Conservation (phyloP, 2,329 filamentous ascomycete genomes). For the Fusarium austroafricanum region DNA sequence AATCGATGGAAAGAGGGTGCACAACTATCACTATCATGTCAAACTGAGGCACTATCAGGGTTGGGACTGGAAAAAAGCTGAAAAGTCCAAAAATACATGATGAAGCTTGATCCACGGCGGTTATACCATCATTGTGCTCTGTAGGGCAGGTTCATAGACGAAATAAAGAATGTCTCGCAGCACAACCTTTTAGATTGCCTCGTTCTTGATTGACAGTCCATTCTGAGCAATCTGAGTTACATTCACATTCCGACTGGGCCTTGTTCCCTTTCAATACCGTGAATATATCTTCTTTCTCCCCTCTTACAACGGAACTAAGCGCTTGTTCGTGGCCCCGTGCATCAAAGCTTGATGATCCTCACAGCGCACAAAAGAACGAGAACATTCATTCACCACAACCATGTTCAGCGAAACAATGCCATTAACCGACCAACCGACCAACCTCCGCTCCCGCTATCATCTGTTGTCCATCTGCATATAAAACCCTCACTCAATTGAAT, state of each 20-base stretch:
- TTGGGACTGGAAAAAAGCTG: neutral
- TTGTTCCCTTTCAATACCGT: conserved; percentile 10
- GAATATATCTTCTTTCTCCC: neutral
- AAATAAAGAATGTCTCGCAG: conserved; percentile 18
- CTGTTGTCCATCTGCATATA: conserved; percentile 8
- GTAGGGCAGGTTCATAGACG: conserved; percentile 15
- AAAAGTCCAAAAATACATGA: neutral
- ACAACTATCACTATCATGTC: conserved; percentile 19
- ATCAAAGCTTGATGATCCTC: conserved; percentile 4
- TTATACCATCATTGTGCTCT: neutral
- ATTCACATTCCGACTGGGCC: conserved; percentile 9
- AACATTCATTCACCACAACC: conserved; percentile 13
- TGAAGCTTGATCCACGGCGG: neutral
- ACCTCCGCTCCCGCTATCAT: neutral
- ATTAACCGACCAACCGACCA: conserved; percentile 9
- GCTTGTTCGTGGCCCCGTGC: conserved; percentile 9
- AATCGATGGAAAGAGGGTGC: conserved; percentile 2
- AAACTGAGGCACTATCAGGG: conserved; percentile 22
- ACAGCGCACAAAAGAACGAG: conserved; percentile 11
- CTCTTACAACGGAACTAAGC: conserved; percentile 1
- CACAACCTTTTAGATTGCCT: conserved; percentile 31
- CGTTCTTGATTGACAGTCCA: conserved; percentile 20
- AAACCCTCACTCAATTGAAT: neutral
- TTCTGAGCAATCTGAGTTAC: neutral
- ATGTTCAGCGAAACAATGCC: conserved; percentile 31